Evolutionary conservation across 345 rosid species (phyloP).

Genomic region (Rubroshorea leprosula): DNA sequence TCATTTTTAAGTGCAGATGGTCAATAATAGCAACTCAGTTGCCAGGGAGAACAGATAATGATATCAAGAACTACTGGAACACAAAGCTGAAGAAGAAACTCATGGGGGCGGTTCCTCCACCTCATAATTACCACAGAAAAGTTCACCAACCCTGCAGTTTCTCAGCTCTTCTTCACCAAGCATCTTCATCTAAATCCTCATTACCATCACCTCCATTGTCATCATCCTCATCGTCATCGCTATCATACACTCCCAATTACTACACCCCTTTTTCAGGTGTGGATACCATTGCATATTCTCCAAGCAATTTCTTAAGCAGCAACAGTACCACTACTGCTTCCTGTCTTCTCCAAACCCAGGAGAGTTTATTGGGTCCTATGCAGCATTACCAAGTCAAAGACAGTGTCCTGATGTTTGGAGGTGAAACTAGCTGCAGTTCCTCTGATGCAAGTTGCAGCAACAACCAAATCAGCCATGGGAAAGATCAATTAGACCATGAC

Average conservation of each 20-base stretch:
- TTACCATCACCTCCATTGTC: constrained; percentile 23
- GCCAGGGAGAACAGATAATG: constrained; percentile 90
- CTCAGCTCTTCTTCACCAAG: constrained; percentile 24
- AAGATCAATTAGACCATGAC: constrained; percentile 24
- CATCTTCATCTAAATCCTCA: constrained; percentile 25
- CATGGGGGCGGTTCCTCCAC: constrained; percentile 25
- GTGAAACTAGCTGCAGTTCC: constrained; percentile 49
- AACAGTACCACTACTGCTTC: too few relatives aligned
- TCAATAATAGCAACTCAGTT: constrained; percentile 83
- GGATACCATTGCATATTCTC: constrained; percentile 25
- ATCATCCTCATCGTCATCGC: constrained; percentile 22
- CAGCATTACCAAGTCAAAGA: constrained; percentile 28
- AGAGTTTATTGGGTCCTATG: constrained; percentile 22
- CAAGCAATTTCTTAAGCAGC: constrained; percentile 31
- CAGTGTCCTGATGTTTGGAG: constrained; percentile 28
- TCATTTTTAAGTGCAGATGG: constrained; percentile 43
- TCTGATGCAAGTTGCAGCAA: constrained; percentile 57
- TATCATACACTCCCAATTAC: constrained; percentile 21
- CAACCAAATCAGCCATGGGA: constrained; percentile 31
- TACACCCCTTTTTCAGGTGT: constrained; percentile 18
- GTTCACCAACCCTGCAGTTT: constrained; percentile 18
- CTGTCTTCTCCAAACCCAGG: constrained; percentile 26
- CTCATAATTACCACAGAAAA: constrained; percentile 8
- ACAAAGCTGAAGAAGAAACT: constrained; percentile 90
- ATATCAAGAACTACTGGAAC: constrained; percentile 92